Evolutionary conservation across 306 rosid genomes (phyloP).

Genomic region (Prinsepia uniflora): DNA sequence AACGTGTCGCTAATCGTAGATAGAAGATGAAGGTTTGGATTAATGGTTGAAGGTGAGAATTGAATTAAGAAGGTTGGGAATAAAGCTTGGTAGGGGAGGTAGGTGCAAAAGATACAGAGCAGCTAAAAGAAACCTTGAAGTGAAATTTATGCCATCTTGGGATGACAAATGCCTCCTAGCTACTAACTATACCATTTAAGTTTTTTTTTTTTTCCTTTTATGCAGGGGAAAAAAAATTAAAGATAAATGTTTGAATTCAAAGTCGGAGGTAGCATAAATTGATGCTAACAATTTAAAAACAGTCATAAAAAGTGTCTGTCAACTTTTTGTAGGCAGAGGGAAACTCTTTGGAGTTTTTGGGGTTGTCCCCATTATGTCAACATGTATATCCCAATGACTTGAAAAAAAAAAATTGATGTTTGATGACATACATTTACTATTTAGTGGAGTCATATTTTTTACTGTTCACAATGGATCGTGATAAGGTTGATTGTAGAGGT

Average conservation of each 20-base stretch:
- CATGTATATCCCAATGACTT: not conserved
- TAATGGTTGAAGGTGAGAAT: not conserved
- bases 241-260: not conserved
- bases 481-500: not conserved
- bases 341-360: not conserved
- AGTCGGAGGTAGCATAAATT: not conserved
- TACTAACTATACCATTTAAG: not conserved
- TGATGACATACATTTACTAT: not conserved
- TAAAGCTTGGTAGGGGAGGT: conserved; percentile 15
- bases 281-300: not conserved
- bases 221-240: not conserved
- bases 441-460: not conserved
- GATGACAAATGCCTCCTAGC: not conserved
- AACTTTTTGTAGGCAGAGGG: not conserved
- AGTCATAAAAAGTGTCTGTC: not conserved
- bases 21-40: not conserved
- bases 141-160: conserved; percentile 17
- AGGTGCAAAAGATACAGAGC: conserved; percentile 38
- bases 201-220: not conserved
- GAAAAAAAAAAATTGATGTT: no score
- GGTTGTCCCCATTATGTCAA: not conserved
- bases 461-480: not conserved
- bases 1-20: no score
- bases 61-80: not conserved
- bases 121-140: conserved; percentile 31